phyloP scores from a whole-genome alignment of 306 rosid species.

The Quercus alba region DNA sequence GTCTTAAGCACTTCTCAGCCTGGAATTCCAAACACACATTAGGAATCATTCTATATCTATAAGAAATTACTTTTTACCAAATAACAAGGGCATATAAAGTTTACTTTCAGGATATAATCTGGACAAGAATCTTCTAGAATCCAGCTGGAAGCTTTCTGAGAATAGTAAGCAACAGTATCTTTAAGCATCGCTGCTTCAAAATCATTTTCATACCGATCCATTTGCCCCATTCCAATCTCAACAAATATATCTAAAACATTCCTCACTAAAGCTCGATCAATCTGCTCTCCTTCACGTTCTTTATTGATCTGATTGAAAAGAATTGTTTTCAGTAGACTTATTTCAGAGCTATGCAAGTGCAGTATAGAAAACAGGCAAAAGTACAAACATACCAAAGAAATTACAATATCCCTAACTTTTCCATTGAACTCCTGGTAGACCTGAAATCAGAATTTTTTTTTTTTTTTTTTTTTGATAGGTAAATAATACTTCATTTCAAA shows the following conservation, averaged over 20 bases:
- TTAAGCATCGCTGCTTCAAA: slow-evolving; percentile 51
- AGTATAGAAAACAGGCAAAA: neutral
- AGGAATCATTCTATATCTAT: neutral
- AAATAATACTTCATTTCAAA: no score
- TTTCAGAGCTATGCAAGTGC: neutral
- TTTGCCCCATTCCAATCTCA: slow-evolving; percentile 56
- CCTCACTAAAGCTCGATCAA: slow-evolving; percentile 54
- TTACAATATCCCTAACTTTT: slow-evolving; percentile 60
- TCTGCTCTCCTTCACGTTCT: slow-evolving; percentile 60
- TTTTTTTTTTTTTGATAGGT: neutral
- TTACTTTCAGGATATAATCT: slow-evolving; percentile 51
- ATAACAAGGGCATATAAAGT: neutral
- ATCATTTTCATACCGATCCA: slow-evolving; percentile 48
- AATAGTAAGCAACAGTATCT: slow-evolving; percentile 43
- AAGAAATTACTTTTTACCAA: neutral
- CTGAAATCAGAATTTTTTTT: slow-evolving; percentile 48
- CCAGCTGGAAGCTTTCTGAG: slow-evolving; percentile 54
- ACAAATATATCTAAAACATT: slow-evolving; percentile 50
- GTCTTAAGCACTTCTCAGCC: slow-evolving; percentile 50
- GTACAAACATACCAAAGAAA: slow-evolving; percentile 47
- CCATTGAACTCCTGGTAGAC: slow-evolving; percentile 58
- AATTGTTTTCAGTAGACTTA: neutral
- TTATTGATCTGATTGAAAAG: slow-evolving; percentile 42
- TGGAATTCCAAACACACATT: slow-evolving; percentile 6
- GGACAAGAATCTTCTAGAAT: slow-evolving; percentile 52